Conservation (phyloP, 257 asterid genomes). For the Solanum commersonii region DNA sequence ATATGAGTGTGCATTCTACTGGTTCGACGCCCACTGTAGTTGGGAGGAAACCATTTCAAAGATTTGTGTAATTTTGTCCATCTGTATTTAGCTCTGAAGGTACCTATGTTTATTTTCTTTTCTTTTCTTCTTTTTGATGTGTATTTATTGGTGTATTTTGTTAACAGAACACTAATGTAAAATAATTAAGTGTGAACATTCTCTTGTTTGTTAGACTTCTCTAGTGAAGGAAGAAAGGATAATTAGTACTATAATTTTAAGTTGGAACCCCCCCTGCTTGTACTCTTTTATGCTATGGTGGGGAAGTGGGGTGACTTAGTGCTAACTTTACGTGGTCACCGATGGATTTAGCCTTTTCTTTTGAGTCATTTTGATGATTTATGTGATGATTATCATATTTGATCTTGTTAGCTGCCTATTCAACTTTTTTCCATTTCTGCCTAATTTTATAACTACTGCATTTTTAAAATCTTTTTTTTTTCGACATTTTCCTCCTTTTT, state of each 20-base stretch:
- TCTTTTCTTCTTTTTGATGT: not conserved
- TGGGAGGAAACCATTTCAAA: constrained; percentile 79
- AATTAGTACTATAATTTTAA: not conserved
- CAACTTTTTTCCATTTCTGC: not conserved
- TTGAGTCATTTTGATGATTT: not conserved
- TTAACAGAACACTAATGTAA: not conserved
- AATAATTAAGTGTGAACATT: not conserved
- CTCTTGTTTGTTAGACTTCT: not conserved
- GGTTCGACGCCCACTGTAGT: constrained; percentile 58
- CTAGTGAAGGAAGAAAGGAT: not conserved
- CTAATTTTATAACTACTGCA: not conserved
- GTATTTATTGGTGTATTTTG: not conserved
- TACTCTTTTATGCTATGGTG: not conserved
- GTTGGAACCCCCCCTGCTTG: not conserved
- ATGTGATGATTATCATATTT: not conserved
- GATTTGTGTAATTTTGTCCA: constrained; percentile 71
- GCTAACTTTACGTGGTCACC: not conserved
- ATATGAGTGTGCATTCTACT: constrained; percentile 45
- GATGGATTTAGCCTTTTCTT: not conserved
- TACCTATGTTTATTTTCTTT: not conserved
- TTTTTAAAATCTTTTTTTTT: no score
- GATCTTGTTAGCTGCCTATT: not conserved
- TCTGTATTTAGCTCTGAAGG: constrained; percentile 14
- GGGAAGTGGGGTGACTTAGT: not conserved
- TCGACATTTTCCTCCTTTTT: not conserved